Evolutionary conservation across 345 rosid species (phyloP), one percentile per base, ranked within the genome.

Genomic region (Moricandia moricandioides): DNA sequence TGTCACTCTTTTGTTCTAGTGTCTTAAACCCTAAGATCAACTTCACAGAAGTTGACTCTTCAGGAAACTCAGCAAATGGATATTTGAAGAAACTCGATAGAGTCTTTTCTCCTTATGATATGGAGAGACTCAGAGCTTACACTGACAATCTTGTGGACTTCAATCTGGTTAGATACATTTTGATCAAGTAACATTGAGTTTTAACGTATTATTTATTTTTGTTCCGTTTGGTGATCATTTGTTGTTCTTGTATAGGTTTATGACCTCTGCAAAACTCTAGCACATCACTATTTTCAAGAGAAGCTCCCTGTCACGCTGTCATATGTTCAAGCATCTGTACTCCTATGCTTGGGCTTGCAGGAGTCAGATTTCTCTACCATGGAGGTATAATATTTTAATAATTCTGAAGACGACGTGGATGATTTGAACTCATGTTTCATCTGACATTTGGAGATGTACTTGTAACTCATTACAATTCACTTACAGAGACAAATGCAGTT

Each of bases 301-400:
- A 89, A 83, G 90, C 83, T 95, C 77, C 97, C 96, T 0, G 82
- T 92, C 73, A 75, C 97, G 2, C 69, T 92, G 30, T 84, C 97
- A 7, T 82, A 90, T 73, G 90, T 85, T 73, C 92, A 92, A 80
- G 94, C 98, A 40, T 87, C 97, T 65, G 86, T 95, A 67, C 81
- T 92, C 74, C 84, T 92, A 64, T 90, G 89, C 84, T 73, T 89
- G 69, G 99, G 99, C 43, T 86, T 95, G 86, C 99, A 89, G 84
- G 83, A 84, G 59, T 89, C 80, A 9, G 85, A 89, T 57, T 49
- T 92, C 69, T 83, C 87, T 55, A 74, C 73, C 80, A 68, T 89
- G 51, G 92, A 87, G 99, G 99, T 95, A 80, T 67, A 82, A 55
- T n/a, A n/a, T 65, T 43, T 57, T 1, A 54, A 47, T 60, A 34